Evolutionary conservation across 129 eudicot genomes (phyloP), one percentile per base, ranked within the genome.

Genomic region (Artemisia tridentata): DNA sequence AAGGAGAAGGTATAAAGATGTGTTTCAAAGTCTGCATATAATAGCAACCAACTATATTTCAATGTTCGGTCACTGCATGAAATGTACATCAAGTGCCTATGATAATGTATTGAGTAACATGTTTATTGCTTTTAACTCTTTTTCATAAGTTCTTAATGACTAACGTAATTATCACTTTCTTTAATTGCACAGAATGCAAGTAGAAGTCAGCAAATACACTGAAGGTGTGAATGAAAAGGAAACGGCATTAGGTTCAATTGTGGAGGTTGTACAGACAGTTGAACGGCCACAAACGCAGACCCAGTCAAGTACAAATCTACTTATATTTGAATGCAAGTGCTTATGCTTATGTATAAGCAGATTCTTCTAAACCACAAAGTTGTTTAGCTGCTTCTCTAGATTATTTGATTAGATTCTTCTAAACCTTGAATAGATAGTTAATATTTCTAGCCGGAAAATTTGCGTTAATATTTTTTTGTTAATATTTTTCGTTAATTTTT

Each of bases 161-260:
- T 25, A 25, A 25, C 0, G 29, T 25, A 34, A 34, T 34, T 34
- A 6, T 34, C 43, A 34, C 43, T 34, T 31, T 4, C 6, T n/a
- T 50, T 25, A 2, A 25, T 25, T 64, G 72, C 54, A 58, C 89
- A 95, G 99, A 84, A 95, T 95, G 99, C 99, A 95, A 91, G 99
- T 95, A 51, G 99, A 95, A 80, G 99, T 95, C 55, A 95, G 97
- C 81, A 95, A 90, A 69, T 95, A 85, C 79, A 95, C 99, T 31
- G 99, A 95, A 83, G 99, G 99, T 18, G 82, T 83, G 58, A 79
- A 72, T 73, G 99, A 95, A 11, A 90, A 88, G 79, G 99, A 88
- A 78, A 79, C 86, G 53, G 99, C 99, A 20, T 74, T 82, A 31
- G 97, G 88, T 77, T 86, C 92, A 21, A 86, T 90, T 20, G 80